phyloP scores from a whole-genome alignment of 192 early-diverging fungal genomes.

The Backusella circina region DNA sequence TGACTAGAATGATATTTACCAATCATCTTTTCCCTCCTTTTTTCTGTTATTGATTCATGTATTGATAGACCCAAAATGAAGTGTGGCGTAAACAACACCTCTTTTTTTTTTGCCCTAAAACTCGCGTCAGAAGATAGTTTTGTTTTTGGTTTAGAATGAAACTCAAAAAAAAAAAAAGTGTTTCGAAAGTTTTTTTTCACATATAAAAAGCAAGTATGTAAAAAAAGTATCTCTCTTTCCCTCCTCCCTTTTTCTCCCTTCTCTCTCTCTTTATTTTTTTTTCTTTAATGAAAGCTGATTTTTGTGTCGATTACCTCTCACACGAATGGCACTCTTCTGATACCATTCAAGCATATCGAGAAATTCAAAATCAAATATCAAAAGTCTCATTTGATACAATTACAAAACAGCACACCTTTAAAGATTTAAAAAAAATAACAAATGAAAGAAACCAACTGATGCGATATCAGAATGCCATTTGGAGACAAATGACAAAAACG shows the following conservation, averaged over 20 bases:
- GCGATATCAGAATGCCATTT: constrained; percentile 36
- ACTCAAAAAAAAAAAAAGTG: background rate
- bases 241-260: background rate
- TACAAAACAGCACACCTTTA: background rate
- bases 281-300: constrained; percentile 14
- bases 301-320: constrained; percentile 29
- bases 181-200: constrained; percentile 2
- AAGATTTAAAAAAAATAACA: constrained; percentile 4
- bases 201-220: background rate
- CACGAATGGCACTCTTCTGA: constrained; percentile 24
- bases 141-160: constrained; percentile 6
- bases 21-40: background rate
- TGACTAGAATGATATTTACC: background rate
- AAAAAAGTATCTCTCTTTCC: too few relatives aligned
- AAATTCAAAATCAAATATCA: constrained; percentile 7
- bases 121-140: constrained; percentile 1
- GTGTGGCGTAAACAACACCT: background rate
- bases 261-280: background rate
- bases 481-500: constrained; percentile 34
- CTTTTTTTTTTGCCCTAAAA: background rate
- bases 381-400: constrained; percentile 1
- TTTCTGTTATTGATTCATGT: background rate
- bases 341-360: constrained; percentile 16
- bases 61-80: background rate
- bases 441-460: constrained; percentile 22